Percentiles rank a stretch among this genome's conserved stretches.
Conservation (phyloP, 148 eudicot species). For the Pharnaceum exiguum region DNA sequence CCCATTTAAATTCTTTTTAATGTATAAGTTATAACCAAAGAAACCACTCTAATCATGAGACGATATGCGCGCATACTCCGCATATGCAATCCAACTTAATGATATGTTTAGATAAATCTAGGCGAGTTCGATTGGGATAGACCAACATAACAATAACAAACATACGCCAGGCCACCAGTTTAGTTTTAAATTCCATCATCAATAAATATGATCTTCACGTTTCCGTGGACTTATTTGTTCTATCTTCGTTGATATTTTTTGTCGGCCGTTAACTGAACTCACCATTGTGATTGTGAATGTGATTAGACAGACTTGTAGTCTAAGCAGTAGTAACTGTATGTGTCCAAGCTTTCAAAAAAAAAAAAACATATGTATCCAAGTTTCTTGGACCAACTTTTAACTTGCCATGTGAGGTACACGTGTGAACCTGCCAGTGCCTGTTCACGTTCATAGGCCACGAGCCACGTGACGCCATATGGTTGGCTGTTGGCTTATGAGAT, state of each 20-base stretch:
- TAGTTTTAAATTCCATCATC: background rate
- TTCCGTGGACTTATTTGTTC: conserved; percentile 3
- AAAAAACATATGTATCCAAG: background rate
- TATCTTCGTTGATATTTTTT: background rate
- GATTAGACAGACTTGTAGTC: too few relatives aligned
- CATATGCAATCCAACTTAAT: too few relatives aligned
- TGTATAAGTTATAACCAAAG: too few relatives aligned
- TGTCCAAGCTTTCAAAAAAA: too few relatives aligned
- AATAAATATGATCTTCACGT: conserved; percentile 17
- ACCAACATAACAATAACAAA: too few relatives aligned
- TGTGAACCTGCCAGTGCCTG: background rate
- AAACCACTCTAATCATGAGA: too few relatives aligned
- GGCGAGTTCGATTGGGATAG: too few relatives aligned
- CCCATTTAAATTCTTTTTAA: too few relatives aligned
- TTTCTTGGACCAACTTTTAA: background rate
- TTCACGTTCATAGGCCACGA: background rate
- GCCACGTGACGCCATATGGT: conserved; percentile 5
- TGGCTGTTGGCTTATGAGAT: background rate
- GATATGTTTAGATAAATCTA: too few relatives aligned
- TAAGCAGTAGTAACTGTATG: too few relatives aligned
- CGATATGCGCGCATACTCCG: too few relatives aligned
- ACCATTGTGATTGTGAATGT: background rate
- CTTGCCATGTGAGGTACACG: conserved; percentile 1
- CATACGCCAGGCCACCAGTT: background rate
- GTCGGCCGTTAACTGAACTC: background rate